Evolutionary conservation across 2,329 filamentous ascomycete species (phyloP).

Genomic region (Penicillium occitanis): DNA sequence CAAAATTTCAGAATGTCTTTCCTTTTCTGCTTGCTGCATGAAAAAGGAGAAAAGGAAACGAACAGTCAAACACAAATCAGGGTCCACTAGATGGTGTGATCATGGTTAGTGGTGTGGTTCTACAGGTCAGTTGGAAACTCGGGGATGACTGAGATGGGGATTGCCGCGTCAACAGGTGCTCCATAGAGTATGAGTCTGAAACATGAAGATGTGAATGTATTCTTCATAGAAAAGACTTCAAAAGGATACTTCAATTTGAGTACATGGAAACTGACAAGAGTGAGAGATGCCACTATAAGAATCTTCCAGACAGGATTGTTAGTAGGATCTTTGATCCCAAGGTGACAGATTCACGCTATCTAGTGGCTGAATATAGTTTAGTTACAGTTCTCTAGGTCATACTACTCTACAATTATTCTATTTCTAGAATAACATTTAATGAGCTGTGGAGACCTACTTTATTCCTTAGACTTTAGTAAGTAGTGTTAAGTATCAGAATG

Average conservation of each 20-base stretch:
- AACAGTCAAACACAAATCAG: not conserved
- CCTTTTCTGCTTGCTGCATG: not conserved
- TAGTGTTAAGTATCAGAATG: not conserved
- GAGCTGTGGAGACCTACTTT: not conserved
- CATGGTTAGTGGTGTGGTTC: not conserved
- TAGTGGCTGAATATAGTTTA: not conserved
- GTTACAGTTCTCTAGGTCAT: not conserved
- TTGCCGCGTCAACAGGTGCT: slow-evolving; percentile 1
- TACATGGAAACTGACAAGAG: not conserved
- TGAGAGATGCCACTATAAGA: not conserved
- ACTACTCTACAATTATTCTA: not conserved
- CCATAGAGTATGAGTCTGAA: slow-evolving; percentile 9
- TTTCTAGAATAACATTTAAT: slow-evolving; percentile 4
- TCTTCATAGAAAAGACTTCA: not conserved
- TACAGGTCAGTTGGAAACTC: slow-evolving; percentile 1
- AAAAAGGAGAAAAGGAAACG: not conserved
- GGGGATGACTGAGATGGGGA: slow-evolving; percentile 3
- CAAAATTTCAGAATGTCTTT: not conserved
- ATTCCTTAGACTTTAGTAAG: not conserved
- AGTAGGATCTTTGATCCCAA: not conserved
- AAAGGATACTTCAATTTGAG: not conserved
- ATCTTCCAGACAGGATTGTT: not conserved
- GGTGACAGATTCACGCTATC: not conserved
- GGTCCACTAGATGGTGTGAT: slow-evolving; percentile 4
- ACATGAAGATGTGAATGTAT: not conserved